Evolutionary conservation across 2,329 filamentous ascomycete species (phyloP).

Genomic region (Neopestalotiopsis sp.): DNA sequence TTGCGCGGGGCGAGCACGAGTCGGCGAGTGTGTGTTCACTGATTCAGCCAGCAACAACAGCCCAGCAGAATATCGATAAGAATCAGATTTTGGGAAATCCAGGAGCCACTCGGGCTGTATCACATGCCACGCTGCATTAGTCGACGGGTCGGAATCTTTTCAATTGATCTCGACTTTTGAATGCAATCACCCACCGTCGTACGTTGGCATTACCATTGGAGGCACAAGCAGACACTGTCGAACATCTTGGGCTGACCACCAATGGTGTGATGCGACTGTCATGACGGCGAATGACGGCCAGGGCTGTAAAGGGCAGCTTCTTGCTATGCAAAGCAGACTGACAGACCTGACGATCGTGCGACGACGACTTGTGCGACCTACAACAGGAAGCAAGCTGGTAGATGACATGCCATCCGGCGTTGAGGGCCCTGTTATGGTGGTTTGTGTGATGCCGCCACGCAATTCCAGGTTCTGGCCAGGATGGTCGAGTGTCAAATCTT

Average conservation of each 20-base stretch:
- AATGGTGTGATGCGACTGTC: conserved; percentile 1
- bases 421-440: not conserved
- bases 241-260: not conserved
- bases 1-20: not conserved
- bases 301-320: not conserved
- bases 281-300: not conserved
- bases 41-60: not conserved
- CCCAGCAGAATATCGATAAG: not conserved
- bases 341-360: not conserved
- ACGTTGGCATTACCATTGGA: not conserved
- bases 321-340: not conserved
- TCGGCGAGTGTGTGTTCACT: not conserved
- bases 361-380: conserved; percentile 1
- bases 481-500: not conserved
- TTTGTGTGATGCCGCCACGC: not conserved
- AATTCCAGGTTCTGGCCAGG: not conserved
- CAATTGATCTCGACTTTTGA: not conserved
- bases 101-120: not conserved
- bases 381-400: not conserved
- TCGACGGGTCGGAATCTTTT: not conserved
- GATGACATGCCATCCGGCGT: conserved; percentile 1
- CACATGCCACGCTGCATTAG: not conserved
- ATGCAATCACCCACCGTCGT: conserved; percentile 11
- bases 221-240: not conserved
- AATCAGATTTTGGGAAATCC: too few relatives aligned